These are phyloP conservation scores for Pichia cabralensis DNA, from an alignment of 805 yeast species.

Conservation along the genomic window DNA sequence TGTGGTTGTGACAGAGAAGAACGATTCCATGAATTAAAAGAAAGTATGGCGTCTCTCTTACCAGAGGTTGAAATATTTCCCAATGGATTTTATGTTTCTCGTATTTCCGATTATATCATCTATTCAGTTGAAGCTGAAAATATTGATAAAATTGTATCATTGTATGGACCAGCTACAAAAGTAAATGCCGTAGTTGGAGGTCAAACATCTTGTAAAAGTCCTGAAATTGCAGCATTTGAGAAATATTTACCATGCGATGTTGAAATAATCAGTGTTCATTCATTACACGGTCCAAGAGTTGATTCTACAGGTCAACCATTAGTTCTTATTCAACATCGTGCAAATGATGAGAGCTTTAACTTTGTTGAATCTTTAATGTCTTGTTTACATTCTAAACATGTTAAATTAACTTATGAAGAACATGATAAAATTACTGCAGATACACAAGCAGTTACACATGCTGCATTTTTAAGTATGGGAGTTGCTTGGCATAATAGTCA, in stretches of 20 bases:
- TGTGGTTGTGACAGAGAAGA: conserved; percentile 83
- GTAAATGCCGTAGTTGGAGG: conserved; percentile 93
- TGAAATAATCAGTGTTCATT: conserved; percentile 79
- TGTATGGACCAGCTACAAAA: conserved; percentile 83
- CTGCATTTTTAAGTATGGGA: conserved; percentile 95
- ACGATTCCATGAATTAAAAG: conserved; percentile 35
- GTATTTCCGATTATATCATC: conserved; percentile 72
- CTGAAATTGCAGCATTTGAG: conserved; percentile 84
- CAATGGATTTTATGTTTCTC: conserved; percentile 79
- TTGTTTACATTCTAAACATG: conserved; percentile 71
- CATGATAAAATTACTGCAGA: conserved; percentile 96
- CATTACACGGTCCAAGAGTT: conserved; percentile 91
- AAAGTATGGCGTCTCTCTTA: conserved; percentile 11
- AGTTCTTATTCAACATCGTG: conserved; percentile 73
- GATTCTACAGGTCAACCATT: conserved; percentile 87
- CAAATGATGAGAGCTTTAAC: conserved; percentile 40
- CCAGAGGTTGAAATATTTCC: conserved; percentile 42
- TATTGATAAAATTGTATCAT: conserved; percentile 57
- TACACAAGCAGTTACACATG: conserved; percentile 97
- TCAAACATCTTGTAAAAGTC: conserved; percentile 90
- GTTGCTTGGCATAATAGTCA: conserved; percentile 80
- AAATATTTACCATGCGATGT: conserved; percentile 63
- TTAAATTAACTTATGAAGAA: conserved; percentile 69
- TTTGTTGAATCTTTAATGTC: conserved; percentile 57
- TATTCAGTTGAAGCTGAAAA: conserved; percentile 92